Base-by-base conservation (phyloP, 2,329 filamentous ascomycete genomes). In the Phaeosphaeriaceae sp. region DNA sequence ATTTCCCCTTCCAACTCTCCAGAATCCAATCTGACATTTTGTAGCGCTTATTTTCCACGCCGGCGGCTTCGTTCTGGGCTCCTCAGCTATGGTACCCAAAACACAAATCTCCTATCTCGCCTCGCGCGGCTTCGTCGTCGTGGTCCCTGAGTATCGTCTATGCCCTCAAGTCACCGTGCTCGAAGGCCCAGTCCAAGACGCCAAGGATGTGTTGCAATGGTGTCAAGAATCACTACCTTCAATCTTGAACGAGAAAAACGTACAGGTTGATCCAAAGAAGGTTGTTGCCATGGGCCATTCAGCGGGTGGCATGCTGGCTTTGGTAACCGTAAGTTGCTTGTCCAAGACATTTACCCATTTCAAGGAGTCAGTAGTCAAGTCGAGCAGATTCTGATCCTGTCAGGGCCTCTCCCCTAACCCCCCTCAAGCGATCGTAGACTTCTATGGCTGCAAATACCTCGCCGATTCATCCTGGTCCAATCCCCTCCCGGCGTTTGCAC, bases 401-500 rank as follows among this genome's bases (percentile, higher is more conserved):
- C 20, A 50, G 48, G 48, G 48, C 21, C 15, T 21, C 19, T 54
- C 47, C 41, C 19, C 46, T 15, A 48, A 46, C 2, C 51, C 58
- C n/a, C 51, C 53, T 3, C 47, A 45, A 20, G 58, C 58, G 9
- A 60, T 60, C n/a, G 31, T 57, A 20, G 58, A 54, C 31, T 52
- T 54, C 21, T 57, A 57, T 48, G 54, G 54, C 44, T 42, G 27
- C 40, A 54, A 54, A 33, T 40, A 49, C 20, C 42, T 54, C 48
- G 25, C 31, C 20, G 50, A 57, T 19, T 31, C 46, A 4, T 48
- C 22, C 1, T 60, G 48, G 51, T 36, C 22, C 7, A 24, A 45
- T 20, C 46, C 51, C 2, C n/a, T 60, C 17, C 33, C 54, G 2
- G 22, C 15, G 17, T 60, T 57, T 15, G 36, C 36, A 2, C 36